Evolutionary conservation across 2,329 filamentous ascomycete genomes (phyloP).

Genomic region (Aspergillus aculeatinus): DNA sequence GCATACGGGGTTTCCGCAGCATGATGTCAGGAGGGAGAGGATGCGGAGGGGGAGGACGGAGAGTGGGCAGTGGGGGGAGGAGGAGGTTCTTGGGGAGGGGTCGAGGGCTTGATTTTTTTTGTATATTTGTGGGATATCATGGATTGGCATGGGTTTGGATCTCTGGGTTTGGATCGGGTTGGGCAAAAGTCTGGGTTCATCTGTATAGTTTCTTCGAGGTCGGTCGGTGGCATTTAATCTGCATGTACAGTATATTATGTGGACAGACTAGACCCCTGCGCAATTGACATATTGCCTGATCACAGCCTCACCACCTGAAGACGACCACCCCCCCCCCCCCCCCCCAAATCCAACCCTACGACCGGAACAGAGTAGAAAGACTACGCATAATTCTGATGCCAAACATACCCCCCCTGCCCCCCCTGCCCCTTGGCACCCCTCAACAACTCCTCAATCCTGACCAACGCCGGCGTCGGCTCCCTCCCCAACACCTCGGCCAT

Average conservation of each 20-base stretch:
- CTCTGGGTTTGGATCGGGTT: no score
- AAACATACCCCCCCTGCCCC: constrained; percentile 39
- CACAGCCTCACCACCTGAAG: no score
- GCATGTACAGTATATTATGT: no score
- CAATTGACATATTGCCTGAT: no score
- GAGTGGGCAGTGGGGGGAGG: neutral
- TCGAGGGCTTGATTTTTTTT: neutral
- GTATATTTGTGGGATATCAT: no score
- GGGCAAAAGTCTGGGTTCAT: no score
- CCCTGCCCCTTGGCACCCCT: constrained; percentile 25
- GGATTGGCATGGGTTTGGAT: no score
- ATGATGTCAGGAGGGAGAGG: neutral
- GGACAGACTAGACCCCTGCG: no score
- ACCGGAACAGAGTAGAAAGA: no score
- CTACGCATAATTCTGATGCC: constrained; percentile 46
- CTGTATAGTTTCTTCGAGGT: no score
- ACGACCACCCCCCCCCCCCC: no score
- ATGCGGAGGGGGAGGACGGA: neutral
- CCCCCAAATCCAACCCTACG: neutral
- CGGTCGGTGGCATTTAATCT: no score
- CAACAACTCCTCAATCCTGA: constrained; percentile 32
- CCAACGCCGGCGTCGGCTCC: constrained; percentile 42
- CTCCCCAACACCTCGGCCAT: constrained; percentile 48
- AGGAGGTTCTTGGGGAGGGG: neutral
- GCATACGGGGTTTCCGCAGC: neutral